Evolutionary conservation across 2,329 filamentous ascomycete species (phyloP), one percentile per base, ranked within the genome.

Genomic region (Arthroderma sp.): DNA sequence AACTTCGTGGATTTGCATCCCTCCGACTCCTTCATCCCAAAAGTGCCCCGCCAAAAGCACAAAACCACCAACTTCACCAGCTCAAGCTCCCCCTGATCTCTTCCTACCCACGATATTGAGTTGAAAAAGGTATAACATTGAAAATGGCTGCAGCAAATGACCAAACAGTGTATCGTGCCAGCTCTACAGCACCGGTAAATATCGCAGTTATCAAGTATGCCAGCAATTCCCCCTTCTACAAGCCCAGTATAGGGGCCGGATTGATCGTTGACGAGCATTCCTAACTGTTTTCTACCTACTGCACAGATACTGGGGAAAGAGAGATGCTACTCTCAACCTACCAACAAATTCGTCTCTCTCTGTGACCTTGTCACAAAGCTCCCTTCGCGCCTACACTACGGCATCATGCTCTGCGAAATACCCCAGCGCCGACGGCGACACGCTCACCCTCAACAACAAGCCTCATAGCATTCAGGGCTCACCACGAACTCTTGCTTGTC

Each of bases 301-400:
- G 25, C 28, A n/a, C 52, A 83, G 81, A 71, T 87, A 98, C 81
- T 98, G 94, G 93, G 93, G 94, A 66, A 98, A 98, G 77, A 88
- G 93, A 61, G 91, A 97, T 74, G 75, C 88, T 55, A 88, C 87
- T 71, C 83, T 97, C 66, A 98, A 98, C 75, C 86, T 97, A 58
- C 93, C 93, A 37, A 97, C 93, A 70, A 98, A 98, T 79, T 95
- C 89, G 63, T 98, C 93, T 63, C 84, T 98, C 68, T 95, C 89
- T 62, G 91, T 98, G 59, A 98, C 93, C 57, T 87, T 98, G 66
- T 93, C 90, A 54, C 93, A 98, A 76, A 80, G 82, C 71, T 91
- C 96, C 69, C 84, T 98, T 62, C 89, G 91, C 70, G 96, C 93
- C 58, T 86, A 96, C 71, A 98, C 93, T 52, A 97, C 94, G 56